Conservation (phyloP, 305 asterid species). For the Fraxinus baroniana region DNA sequence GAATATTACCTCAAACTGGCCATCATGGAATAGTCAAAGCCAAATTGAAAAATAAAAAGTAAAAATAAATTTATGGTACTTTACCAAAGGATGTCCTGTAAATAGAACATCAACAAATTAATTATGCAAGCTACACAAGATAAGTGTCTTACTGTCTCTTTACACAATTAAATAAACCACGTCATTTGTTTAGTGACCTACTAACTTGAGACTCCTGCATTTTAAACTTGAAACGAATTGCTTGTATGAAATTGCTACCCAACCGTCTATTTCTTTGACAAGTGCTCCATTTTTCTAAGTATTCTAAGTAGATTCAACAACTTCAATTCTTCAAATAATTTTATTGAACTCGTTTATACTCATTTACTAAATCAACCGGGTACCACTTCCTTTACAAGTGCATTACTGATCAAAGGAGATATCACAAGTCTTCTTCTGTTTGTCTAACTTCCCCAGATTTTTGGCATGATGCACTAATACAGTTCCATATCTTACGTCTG, state of each 20-base stretch:
- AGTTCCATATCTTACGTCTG: not conserved
- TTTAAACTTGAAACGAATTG: not conserved
- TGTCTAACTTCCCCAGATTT: not conserved
- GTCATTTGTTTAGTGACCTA: not conserved
- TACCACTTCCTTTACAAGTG: not conserved
- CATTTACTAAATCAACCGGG: not conserved
- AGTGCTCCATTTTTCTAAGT: not conserved
- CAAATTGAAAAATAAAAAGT: not conserved
- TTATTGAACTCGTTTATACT: not conserved
- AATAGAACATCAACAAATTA: not conserved
- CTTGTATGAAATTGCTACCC: not conserved
- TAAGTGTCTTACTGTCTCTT: not conserved
- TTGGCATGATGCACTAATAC: not conserved
- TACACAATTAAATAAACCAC: not conserved
- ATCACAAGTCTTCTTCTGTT: not conserved
- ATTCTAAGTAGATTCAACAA: not conserved
- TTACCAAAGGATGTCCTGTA: not conserved
- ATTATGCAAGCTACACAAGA: constrained; percentile 9
- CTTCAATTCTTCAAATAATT: constrained; percentile 19
- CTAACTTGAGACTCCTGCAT: not conserved
- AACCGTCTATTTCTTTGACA: not conserved
- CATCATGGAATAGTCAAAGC: not conserved
- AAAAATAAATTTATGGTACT: not conserved
- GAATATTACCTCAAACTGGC: not conserved
- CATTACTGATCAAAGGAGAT: not conserved